Evolutionary conservation across 306 rosid genomes (phyloP), one percentile per base, ranked within the genome.

Genomic region (Castanea crenata): DNA sequence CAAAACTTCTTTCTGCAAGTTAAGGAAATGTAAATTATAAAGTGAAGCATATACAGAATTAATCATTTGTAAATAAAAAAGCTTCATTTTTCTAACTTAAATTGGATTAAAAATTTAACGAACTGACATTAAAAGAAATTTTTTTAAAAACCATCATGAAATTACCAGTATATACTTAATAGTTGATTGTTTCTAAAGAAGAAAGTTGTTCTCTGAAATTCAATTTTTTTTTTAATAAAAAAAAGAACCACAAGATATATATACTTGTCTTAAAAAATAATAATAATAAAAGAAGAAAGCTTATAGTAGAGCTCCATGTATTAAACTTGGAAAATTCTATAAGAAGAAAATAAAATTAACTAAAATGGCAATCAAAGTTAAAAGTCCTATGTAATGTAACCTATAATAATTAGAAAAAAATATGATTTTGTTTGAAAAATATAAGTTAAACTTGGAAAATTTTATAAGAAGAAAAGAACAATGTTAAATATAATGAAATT

Each of bases 1-100:
- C 54, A 32, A 54, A 34, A 25, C 77, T 73, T 81, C 79, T n/a
- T 65, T 61, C 78, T 85, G 87, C 78, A 82, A 41, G 67, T 78
- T 58, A 52, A 55, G 63, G 84, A 73, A 76, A 10, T 4, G 29
- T 29, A 29, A 57, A 27, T 29, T 13, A 14, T 21, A 23, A 1
- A 21, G 12, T 21, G 65, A 59, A 59, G 21, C 41, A 23, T 59
- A 59, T 11, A 25, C 38, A 62, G 31, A 62, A 27, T 62, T 1
- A 13, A 12, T 59, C 9, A 1, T 49, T 49, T 13, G 16, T 49
- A 12, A 49, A 12, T 2, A 49, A 49, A 49, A 12, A 49, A 49
- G 34, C 34, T 23, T 5, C 67, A 25, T 59, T 49, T 20, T 59
- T 6, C 12, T 9, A 14, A 6, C 14, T 3, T 3, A 59, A 14